phyloP scores from a whole-genome alignment of 129 eudicot genomes.

The Flaveria robusta region DNA sequence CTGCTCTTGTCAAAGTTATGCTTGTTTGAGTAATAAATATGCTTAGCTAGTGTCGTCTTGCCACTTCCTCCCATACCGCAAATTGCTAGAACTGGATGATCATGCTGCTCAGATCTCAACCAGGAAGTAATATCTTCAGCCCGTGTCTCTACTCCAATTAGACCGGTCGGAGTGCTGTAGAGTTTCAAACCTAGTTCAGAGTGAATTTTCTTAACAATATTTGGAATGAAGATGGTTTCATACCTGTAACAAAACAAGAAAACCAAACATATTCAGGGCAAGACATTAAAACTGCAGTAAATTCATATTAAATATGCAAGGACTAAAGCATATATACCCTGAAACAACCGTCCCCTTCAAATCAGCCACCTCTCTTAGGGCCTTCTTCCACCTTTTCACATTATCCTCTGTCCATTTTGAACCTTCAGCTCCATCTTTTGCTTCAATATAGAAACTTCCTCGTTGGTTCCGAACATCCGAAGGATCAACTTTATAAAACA shows the following conservation, averaged over 20 bases:
- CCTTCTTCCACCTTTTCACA: background rate
- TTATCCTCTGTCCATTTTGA: background rate
- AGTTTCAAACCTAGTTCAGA: background rate
- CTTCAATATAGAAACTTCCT: background rate
- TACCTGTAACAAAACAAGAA: background rate
- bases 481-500: background rate
- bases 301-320: no score
- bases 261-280: background rate
- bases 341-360: background rate
- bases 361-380: no score
- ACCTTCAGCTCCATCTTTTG: background rate
- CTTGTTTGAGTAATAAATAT: no score
- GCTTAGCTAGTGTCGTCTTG: no score
- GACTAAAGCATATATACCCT: background rate
- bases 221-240: background rate
- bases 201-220: background rate
- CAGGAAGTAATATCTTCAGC: background rate
- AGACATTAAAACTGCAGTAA: no score
- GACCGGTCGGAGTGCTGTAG: background rate
- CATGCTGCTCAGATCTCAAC: background rate
- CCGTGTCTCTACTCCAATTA: background rate
- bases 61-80: no score
- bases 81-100: background rate
- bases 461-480: background rate
- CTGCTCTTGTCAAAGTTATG: background rate